Evolutionary conservation across 306 rosid species (phyloP).

Genomic region (Rosa chinensis): DNA sequence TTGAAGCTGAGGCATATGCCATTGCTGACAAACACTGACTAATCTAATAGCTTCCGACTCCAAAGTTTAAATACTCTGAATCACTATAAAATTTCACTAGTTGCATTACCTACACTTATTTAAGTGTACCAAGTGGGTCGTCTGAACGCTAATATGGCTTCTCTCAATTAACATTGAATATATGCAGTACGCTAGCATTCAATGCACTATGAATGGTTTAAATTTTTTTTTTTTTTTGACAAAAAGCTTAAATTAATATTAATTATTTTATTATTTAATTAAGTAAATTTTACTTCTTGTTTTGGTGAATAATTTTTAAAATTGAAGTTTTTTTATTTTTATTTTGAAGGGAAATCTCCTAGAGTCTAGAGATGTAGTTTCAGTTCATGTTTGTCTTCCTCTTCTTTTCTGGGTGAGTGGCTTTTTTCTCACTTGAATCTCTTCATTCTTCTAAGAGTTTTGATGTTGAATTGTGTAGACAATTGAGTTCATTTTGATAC

Average conservation of each 20-base stretch:
- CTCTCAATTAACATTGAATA: too few species aligned
- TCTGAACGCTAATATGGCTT: too few species aligned
- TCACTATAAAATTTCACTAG: not conserved
- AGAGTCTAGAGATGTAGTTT: constrained; percentile 54
- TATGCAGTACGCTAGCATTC: not conserved
- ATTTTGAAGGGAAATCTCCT: constrained; percentile 50
- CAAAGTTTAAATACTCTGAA: not conserved
- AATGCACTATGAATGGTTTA: too few species aligned
- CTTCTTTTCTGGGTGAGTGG: constrained; percentile 73
- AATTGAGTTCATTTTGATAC: not conserved
- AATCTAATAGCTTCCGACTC: too few species aligned
- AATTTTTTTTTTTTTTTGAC: not conserved
- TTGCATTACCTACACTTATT: not conserved
- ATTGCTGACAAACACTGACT: not conserved
- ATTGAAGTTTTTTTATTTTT: too few species aligned
- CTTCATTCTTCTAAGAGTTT: not conserved
- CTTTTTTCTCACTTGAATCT: not conserved
- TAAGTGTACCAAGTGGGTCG: too few species aligned
- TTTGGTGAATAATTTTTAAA: too few species aligned
- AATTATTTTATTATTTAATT: too few species aligned
- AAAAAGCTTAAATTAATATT: too few species aligned
- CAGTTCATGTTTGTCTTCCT: constrained; percentile 95
- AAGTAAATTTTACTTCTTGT: too few species aligned
- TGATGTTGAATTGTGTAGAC: not conserved
- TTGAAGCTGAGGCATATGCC: too few species aligned